Evolutionary conservation across 371 early-diverging fungal species (phyloP).

Genomic region (Sporodiniella umbellata): DNA sequence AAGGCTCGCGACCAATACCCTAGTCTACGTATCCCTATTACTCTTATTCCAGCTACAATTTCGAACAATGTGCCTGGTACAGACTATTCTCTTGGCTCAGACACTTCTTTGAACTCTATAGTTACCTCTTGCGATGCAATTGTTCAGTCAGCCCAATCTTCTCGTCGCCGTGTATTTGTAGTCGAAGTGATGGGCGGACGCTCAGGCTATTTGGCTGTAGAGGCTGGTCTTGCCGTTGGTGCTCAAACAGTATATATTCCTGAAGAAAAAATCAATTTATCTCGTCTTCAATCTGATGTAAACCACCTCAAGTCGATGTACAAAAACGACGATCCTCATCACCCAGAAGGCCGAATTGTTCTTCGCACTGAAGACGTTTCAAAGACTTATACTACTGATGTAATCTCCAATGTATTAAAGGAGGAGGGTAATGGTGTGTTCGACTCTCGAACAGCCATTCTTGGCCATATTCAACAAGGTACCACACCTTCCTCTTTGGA

Average conservation of each 20-base stretch:
- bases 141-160: slow-evolving; percentile 88
- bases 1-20: slow-evolving; percentile 74
- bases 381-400: slow-evolving; percentile 87
- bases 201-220: slow-evolving; percentile 92
- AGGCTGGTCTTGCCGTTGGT: slow-evolving; percentile 90
- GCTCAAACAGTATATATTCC: slow-evolving; percentile 96
- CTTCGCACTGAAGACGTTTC: slow-evolving; percentile 83
- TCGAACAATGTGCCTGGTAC: slow-evolving; percentile 99
- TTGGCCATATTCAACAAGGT: slow-evolving; percentile 98
- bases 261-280: slow-evolving; percentile 85
- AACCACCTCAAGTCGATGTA: slow-evolving; percentile 77
- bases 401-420: slow-evolving; percentile 83
- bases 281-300: slow-evolving; percentile 80
- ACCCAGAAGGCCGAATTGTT: slow-evolving; percentile 79
- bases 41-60: slow-evolving; percentile 95
- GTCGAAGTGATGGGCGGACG: slow-evolving; percentile 98
- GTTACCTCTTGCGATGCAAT: slow-evolving; percentile 93
- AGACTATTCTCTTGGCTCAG: slow-evolving; percentile 94
- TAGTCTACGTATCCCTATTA: slow-evolving; percentile 91
- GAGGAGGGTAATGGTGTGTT: slow-evolving; percentile 94
- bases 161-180: slow-evolving; percentile 92
- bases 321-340: slow-evolving; percentile 63
- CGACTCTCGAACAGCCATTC: slow-evolving; percentile 88
- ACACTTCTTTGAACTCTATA: slow-evolving; percentile 97
- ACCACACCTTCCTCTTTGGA: slow-evolving; percentile 95